Base-by-base conservation (phyloP, 768 basidiomycete genomes). In the Termitomyces sp. region DNA sequence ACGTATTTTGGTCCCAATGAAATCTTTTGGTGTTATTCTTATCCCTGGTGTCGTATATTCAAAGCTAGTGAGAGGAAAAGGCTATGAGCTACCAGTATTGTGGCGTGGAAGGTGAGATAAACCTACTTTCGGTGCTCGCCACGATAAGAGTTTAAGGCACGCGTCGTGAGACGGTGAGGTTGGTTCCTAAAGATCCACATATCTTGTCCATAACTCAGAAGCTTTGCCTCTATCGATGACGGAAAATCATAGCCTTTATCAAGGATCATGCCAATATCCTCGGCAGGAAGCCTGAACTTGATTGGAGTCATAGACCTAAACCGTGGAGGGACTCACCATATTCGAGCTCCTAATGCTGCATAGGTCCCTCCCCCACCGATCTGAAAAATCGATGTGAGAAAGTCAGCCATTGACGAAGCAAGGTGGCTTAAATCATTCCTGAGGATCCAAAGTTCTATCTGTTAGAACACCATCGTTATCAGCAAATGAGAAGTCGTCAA, bases 311-410 rank as follows among this genome's bases (percentile, higher is more conserved):
- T 22, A 46, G 22, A 52, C 20, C 3, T 24, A 43, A 16, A 9
- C 9, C 24, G 28, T 48, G 42, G 36, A 26, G 32, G 16, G 8
- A 44, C 64, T 57, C 58, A 88, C 89, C 91, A 95, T 67, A 94
- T 83, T 48, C 94, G 81, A 26, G 91, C 86, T 2, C 91, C 94
- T 45, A 96, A 78, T 43, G 79, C 74, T 53, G 90, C 89, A 70
- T 90, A 91, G 0, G 88, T 91, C 3, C 94, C 94, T 1, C 91
- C 94, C 0, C 94, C 94, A 26, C 94, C 94, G 62, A 95, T 93
- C 85, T 94, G 55, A 55, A 57, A 26, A 38, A 22, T 26, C 49
- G 49, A 56, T 38, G 43, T 61, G 13, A 59, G 52, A 26, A 48
- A 38, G 35, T 44, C 26, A 43, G 46, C 6, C 16, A 38, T 46